Base-by-base conservation (phyloP, 345 rosid species). In the Citrus sinensis region DNA sequence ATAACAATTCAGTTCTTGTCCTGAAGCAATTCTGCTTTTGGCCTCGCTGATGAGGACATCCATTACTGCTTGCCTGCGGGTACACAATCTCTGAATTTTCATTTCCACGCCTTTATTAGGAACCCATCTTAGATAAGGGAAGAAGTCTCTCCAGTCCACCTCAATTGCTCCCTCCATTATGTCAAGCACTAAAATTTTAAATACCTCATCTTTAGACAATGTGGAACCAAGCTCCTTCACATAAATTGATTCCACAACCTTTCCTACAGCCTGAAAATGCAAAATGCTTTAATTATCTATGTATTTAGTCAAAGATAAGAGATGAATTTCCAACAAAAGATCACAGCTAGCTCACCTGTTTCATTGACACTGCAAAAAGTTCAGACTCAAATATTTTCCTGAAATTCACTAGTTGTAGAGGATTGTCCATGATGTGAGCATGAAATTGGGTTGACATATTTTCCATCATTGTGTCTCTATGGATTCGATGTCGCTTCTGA, bases 61-160 rank as follows among this genome's bases (percentile, higher is more conserved):
- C 51, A 46, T 46, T 11, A 90, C 27, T 0, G 87, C 90, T 13
- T 88, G 85, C 88, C 97, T 87, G 39, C 87, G 84, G 30, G 68
- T 75, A 82, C 88, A 81, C 81, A 87, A 73, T 56, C 74, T 79
- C 24, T 88, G 82, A 64, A 94, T 87, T 78, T 84, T 91, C 59
- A 46, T 40, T 73, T 94, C 97, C 6, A 86, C 81, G 59, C 83
- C 81, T 67, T 78, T 85, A 74, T 88, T 93, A 0, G 99, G 98
- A 81, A 93, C 39, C 98, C 99, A 96, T 83, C 78, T 11, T 65
- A 94, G 67, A 82, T 89, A 92, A 1, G 98, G 97, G 84, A 96
- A 96, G 91, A 93, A 96, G 80, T 94, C 99, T 76, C 98, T 89
- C 97, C 98, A 94, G 66, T 96, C 97, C 64, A 92, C 98, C 35